These are phyloP conservation scores for Vitis rupestris DNA, from an alignment of 164 flowering plant species.

Conservation along the genomic window DNA sequence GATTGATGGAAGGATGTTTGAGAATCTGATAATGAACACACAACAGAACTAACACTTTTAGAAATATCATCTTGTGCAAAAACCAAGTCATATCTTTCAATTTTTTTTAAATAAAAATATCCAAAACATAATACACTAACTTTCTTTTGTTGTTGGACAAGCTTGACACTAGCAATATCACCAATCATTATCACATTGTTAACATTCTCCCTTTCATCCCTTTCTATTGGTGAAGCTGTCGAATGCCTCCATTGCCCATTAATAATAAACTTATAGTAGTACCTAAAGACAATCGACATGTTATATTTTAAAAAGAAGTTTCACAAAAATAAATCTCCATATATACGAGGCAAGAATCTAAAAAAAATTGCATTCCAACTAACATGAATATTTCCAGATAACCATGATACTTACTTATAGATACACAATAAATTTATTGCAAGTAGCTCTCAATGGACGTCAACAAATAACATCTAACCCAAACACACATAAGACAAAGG, in stretches of 20 bases:
- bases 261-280: conserved; percentile 72
- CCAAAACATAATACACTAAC: conserved; percentile 24
- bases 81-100: neutral
- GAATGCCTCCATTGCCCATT: conserved; percentile 92
- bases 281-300: conserved; percentile 38
- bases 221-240: conserved; percentile 74
- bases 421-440: neutral
- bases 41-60: neutral
- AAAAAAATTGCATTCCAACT: too few species aligned
- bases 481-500: neutral
- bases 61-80: neutral
- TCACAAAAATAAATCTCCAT: neutral
- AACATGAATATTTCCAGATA: too few species aligned
- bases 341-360: too few species aligned
- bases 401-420: too few species aligned
- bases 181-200: conserved; percentile 82
- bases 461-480: too few species aligned
- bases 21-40: neutral
- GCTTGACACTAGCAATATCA: conserved; percentile 76
- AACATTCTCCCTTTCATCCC: conserved; percentile 77
- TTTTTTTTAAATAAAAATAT: neutral
- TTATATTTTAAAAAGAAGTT: too few species aligned
- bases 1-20: neutral
- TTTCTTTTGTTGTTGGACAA: conserved; percentile 64
- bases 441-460: neutral